Conservation (phyloP, 2,329 filamentous ascomycete species). For the Claviceps capensis region DNA sequence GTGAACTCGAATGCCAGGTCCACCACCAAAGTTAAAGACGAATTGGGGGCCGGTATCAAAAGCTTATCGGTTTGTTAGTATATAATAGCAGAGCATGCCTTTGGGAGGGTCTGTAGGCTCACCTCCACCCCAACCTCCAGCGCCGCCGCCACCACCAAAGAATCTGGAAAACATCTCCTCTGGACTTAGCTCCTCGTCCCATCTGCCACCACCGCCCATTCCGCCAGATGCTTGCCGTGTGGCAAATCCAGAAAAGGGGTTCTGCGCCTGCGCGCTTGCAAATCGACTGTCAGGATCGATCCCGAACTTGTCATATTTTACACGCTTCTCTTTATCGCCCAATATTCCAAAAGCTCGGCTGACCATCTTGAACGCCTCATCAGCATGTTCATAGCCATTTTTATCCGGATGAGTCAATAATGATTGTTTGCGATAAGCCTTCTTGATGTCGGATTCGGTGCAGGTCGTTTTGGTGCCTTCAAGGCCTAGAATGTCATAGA, state of each 20-base stretch:
- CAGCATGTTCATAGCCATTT: conserved; percentile 88
- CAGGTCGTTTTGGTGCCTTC: conserved; percentile 49
- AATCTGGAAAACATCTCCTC: conserved; percentile 97
- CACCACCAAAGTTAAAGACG: conserved; percentile 88
- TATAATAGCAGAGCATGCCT: background rate
- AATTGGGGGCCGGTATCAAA: conserved; percentile 77
- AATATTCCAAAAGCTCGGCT: conserved; percentile 85
- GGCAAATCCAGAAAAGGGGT: conserved; percentile 52
- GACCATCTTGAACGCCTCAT: conserved; percentile 98
- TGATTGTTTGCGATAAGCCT: conserved; percentile 90
- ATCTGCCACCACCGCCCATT: conserved; percentile 45
- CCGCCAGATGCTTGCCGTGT: conserved; percentile 27
- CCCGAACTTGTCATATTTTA: conserved; percentile 77
- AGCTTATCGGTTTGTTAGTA: conserved; percentile 22
- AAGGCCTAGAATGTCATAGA: conserved; percentile 86
- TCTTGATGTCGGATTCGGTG: conserved; percentile 82
- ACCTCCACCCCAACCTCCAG: conserved; percentile 44
- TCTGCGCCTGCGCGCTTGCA: conserved; percentile 44
- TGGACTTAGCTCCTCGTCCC: conserved; percentile 84
- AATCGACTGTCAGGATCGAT: conserved; percentile 88
- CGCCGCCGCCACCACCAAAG: conserved; percentile 73
- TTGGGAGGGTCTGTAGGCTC: conserved; percentile 7
- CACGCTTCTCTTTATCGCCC: conserved; percentile 76
- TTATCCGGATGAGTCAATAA: conserved; percentile 96
- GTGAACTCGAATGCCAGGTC: conserved; percentile 83